Evolutionary conservation across 345 rosid genomes (phyloP), one percentile per base, ranked within the genome.

Genomic region (Atalantia buxifolia): DNA sequence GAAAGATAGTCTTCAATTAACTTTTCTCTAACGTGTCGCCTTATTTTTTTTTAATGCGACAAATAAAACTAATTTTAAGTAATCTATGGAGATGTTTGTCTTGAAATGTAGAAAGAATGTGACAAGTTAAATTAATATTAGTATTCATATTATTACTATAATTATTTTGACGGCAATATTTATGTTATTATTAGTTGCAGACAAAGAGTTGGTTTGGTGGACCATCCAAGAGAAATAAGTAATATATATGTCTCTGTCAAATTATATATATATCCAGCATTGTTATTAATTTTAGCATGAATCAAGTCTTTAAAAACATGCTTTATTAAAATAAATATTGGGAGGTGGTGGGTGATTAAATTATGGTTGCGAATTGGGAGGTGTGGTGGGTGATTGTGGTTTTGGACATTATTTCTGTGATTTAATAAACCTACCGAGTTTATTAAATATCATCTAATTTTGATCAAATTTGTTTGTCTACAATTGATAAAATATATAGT

Each of bases 21-120:
- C 1, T 7, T 0, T 6, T 35, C 36, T 5, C 7, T 35, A 35
- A 35, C 1, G 36, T 0, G 7, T 5, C 1, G 5, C 36, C 1
- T 7, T 35, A 35, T 35, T 35, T 35, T 35, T 28, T 35, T 35
- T 35, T 6, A 35, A 1, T 35, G 36, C 36, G 6, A 35, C 36
- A 6, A 35, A 35, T 35, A 35, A 35, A 35, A 35, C 1, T 36
- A 36, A 40, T 40, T 40, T 40, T 9, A 40, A 9, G 3, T 40
- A 40, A 9, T 2, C 42, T 8, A 2, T 10, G 3, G 45, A 40
- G 45, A 40, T 9, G 13, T 9, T 40, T 40, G 50, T 45, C 50
- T 3, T 12, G 18, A 13, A 42, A 42, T 42, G 50, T 42, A 12
- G 12, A 42, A 42, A 42, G 50, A 4, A 42, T 12, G 16, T 42